Base-by-base conservation (phyloP, 257 asterid species). In the Buddleja alternifolia region DNA sequence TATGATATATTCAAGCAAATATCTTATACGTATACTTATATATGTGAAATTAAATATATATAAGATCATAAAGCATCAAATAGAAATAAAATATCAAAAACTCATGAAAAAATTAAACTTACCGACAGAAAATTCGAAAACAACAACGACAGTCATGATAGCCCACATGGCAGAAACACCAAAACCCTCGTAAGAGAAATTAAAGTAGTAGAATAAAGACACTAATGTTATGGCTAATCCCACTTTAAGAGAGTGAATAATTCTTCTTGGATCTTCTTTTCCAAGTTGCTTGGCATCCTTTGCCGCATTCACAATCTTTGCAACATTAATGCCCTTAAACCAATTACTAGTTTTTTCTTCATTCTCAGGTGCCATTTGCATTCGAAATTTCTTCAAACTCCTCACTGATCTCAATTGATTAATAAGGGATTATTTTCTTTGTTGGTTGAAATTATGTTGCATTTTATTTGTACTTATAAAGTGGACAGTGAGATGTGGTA, bases 91-190 rank as follows among this genome's bases (percentile, higher is more conserved):
- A n/a, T n/a, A 29, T 10, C 36, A 32, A 34, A 4, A 17, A 8
- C n/a, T n/a, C n/a, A 2, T 7, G 39, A 6, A 19, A 29, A 29
- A 29, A 29, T 2, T 29, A 10, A 60, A 41, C 66, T 52, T 41
- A 71, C 76, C 76, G 0, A 71, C 76, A 3, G 76, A 71, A 34
- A 71, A 71, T 23, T 71, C 70, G 57, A 71, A 71, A 8, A 71
- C 60, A 4, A 71, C 76, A 3, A 71, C 71, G 4, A 63, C 70
- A 16, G 76, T 71, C 41, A 71, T 71, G 56, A 71, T 70, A 24
- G 76, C 76, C 76, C 76, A 71, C 75, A 71, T 71, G 24, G 75
- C 75, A 62, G 70, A 52, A 29, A 71, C 76, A 21, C 76, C 76
- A 36, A 71, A 71, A 0, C 63, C 76, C 17, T 71, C 64, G 19